Evolutionary conservation across 768 basidiomycete genomes (phyloP).

Genomic region (Russula sp.): DNA sequence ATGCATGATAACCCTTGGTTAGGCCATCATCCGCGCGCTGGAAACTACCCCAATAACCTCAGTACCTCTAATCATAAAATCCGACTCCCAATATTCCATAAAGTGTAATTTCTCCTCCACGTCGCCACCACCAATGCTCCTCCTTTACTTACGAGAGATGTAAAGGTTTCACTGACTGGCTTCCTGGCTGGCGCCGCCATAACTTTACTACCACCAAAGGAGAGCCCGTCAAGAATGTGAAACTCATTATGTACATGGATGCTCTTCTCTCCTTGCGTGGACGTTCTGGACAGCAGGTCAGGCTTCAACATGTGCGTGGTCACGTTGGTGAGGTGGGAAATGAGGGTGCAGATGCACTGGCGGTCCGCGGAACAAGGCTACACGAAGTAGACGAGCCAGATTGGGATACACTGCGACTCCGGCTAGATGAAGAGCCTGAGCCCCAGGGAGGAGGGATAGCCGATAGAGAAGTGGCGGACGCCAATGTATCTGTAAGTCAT

Average conservation of each 20-base stretch:
- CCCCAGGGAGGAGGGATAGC: neutral
- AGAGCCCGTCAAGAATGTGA: conserved; percentile 65
- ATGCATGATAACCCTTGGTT: conserved; percentile 3
- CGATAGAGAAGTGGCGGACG: neutral
- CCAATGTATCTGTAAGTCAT: conserved; percentile 10
- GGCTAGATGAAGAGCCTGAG: conserved; percentile 6
- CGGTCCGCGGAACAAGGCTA: conserved; percentile 53
- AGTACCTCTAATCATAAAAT: conserved; percentile 66
- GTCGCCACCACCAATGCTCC: neutral
- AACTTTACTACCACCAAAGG: conserved; percentile 49
- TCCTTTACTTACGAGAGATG: conserved; percentile 21
- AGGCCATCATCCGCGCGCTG: conserved; percentile 84
- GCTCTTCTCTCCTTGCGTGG: conserved; percentile 57
- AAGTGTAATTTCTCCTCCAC: conserved; percentile 50
- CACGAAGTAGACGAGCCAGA: conserved; percentile 50
- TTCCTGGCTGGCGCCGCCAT: conserved; percentile 61
- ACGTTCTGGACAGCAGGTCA: conserved; percentile 51
- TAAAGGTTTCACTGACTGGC: conserved; percentile 66
- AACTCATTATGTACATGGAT: conserved; percentile 67
- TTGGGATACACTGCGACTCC: conserved; percentile 44
- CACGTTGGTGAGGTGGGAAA: conserved; percentile 80
- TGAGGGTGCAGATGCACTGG: conserved; percentile 78
- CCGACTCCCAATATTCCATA: conserved; percentile 84
- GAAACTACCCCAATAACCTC: conserved; percentile 62
- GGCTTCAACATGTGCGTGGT: conserved; percentile 70